These are phyloP conservation scores for Trypanosoma avium DNA, from an alignment of 208 protist species.

Conservation along the genomic window DNA sequence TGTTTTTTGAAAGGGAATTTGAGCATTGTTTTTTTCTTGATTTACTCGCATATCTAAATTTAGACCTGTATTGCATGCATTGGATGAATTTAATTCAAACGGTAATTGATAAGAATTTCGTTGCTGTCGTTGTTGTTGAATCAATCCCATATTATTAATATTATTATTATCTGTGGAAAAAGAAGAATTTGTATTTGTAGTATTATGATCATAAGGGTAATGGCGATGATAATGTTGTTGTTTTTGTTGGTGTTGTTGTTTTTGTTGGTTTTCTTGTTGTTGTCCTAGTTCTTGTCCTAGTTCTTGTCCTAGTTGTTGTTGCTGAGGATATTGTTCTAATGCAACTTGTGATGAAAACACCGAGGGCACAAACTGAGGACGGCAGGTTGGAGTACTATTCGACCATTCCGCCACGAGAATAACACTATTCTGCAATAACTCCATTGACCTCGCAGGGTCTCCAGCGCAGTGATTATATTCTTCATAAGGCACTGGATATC, in stretches of 20 bases:
- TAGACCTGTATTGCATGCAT: not conserved
- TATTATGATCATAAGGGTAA: no score
- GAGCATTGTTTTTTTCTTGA: no score
- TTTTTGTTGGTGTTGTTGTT: no score
- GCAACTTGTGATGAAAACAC: not conserved
- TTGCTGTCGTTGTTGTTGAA: not conserved
- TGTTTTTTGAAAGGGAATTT: no score
- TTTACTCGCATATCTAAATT: not conserved
- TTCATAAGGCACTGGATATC: slow-evolving; percentile 34
- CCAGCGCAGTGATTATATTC: slow-evolving; percentile 21
- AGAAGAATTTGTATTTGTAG: no score
- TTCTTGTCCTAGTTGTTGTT: no score
- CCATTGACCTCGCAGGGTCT: slow-evolving; percentile 20
- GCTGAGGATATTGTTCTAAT: not conserved
- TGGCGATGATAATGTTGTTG: no score
- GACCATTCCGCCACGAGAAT: slow-evolving; percentile 47
- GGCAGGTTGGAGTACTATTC: slow-evolving; percentile 10
- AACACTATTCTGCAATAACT: slow-evolving; percentile 34
- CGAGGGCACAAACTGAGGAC: slow-evolving; percentile 12
- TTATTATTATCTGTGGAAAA: no score
- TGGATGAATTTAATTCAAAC: not conserved
- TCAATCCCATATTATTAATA: not conserved
- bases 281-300: no score
- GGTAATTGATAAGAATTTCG: not conserved
- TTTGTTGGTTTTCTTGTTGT: not conserved